Evolutionary conservation across 306 rosid species (phyloP).

Genomic region (Lotus japonicus): DNA sequence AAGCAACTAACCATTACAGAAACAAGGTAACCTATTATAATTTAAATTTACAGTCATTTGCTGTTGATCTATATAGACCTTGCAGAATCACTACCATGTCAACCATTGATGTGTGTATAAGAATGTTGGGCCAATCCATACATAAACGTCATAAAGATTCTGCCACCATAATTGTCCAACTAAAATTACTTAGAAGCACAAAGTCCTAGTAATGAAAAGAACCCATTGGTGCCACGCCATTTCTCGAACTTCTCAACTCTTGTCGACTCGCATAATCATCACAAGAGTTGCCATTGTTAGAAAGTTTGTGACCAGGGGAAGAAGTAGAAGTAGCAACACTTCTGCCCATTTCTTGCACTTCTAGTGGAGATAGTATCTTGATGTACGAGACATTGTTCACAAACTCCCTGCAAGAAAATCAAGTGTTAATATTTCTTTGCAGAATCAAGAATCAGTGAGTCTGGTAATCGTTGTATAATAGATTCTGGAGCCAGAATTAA

Average conservation of each 20-base stretch:
- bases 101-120: conserved; percentile 29
- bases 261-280: conserved; percentile 40
- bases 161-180: conserved; percentile 18
- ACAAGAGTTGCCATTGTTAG: conserved; percentile 31
- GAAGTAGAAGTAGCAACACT: conserved; percentile 31
- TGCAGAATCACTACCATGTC: conserved; percentile 26
- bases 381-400: conserved; percentile 67
- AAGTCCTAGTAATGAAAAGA: conserved; percentile 43
- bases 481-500: no score
- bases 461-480: no score
- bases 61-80: conserved; percentile 34
- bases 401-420: conserved; percentile 50
- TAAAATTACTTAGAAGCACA: conserved; percentile 12
- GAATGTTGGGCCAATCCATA: conserved; percentile 29
- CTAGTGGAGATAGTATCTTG: conserved; percentile 58
- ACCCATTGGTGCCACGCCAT: conserved; percentile 53
- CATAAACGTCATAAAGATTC: conserved; percentile 17
- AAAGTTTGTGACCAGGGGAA: conserved; percentile 33
- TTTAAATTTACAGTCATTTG: conserved; percentile 66
- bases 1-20: conserved; percentile 25
- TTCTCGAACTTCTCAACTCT: conserved; percentile 48
- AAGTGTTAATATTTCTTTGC: not conserved
- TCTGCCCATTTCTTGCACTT: conserved; percentile 67
- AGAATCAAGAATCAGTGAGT: not conserved
- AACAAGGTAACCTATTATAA: conserved; percentile 42